A percentile compares a stretch with the other conserved stretches of the same genome.
phyloP scores from a whole-genome alignment of 805 yeast species.

The Kuraishia cidri region DNA sequence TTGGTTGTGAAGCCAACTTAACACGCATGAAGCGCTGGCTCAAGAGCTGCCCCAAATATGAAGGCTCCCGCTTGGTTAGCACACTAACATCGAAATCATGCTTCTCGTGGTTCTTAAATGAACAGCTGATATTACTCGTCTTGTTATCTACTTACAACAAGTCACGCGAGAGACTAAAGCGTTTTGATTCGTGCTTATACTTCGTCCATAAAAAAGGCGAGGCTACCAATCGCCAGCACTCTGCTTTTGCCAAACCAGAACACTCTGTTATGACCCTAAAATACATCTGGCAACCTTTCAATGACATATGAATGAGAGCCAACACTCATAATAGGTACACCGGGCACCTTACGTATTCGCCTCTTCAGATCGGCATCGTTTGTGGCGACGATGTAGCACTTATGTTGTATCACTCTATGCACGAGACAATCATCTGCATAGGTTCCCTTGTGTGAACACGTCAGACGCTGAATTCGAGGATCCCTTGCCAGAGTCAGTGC shows the following conservation, averaged over 20 bases:
- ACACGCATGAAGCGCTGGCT: background rate
- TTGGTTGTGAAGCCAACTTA: too few species aligned
- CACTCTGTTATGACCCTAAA: too few species aligned
- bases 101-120: too few species aligned
- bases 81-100: background rate
- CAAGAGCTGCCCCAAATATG: background rate
- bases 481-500: constrained; percentile 91
- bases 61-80: background rate
- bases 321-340: constrained; percentile 94
- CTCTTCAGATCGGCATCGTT: constrained; percentile 96
- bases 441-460: constrained; percentile 90
- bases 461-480: constrained; percentile 80
- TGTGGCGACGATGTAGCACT: constrained; percentile 95
- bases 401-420: constrained; percentile 88
- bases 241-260: too few species aligned
- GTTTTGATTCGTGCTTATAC: too few species aligned
- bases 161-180: too few species aligned
- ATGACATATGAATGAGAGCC: constrained; percentile 89
- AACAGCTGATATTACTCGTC: too few species aligned
- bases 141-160: too few species aligned
- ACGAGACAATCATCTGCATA: constrained; percentile 98
- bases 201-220: too few species aligned
- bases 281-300: constrained; percentile 94
- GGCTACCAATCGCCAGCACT: too few species aligned
- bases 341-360: constrained; percentile 92